Evolutionary conservation across 306 rosid genomes (phyloP).

Genomic region (Mimosa pudica): DNA sequence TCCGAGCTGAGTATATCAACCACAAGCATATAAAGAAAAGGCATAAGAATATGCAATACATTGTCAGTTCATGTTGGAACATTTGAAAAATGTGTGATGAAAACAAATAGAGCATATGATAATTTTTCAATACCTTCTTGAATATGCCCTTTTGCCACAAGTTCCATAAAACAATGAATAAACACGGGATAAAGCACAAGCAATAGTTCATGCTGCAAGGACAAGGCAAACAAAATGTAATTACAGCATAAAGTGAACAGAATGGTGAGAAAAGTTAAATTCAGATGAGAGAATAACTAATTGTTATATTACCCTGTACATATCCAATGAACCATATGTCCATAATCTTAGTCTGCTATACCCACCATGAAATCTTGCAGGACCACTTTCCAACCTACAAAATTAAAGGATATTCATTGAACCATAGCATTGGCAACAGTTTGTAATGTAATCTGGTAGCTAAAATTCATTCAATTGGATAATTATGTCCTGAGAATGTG

Average conservation of each 20-base stretch:
- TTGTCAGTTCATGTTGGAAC: not conserved
- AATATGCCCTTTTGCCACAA: slow-evolving; percentile 90
- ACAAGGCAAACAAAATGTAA: slow-evolving; percentile 18
- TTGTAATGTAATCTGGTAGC: not conserved
- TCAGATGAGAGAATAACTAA: not conserved
- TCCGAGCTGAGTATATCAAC: slow-evolving; percentile 64
- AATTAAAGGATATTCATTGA: not conserved
- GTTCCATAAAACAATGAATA: slow-evolving; percentile 95
- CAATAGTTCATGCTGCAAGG: slow-evolving; percentile 86
- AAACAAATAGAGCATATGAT: not conserved
- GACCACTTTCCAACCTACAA: slow-evolving; percentile 72
- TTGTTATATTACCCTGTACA: slow-evolving; percentile 62
- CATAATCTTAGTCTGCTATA: slow-evolving; percentile 85
- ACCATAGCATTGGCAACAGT: not conserved
- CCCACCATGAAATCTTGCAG: slow-evolving; percentile 76
- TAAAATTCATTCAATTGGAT: not conserved
- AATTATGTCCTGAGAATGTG: not conserved
- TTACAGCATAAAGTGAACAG: not conserved
- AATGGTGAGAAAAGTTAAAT: slow-evolving; percentile 7
- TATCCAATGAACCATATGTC: slow-evolving; percentile 78
- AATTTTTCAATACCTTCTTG: slow-evolving; percentile 69
- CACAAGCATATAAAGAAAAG: slow-evolving; percentile 29
- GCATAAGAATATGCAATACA: slow-evolving; percentile 20
- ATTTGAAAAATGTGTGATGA: not conserved
- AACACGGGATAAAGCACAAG: slow-evolving; percentile 96